Evolutionary conservation across 2,329 filamentous ascomycete genomes (phyloP).

Genomic region (Pseudogymnoascus sp.): DNA sequence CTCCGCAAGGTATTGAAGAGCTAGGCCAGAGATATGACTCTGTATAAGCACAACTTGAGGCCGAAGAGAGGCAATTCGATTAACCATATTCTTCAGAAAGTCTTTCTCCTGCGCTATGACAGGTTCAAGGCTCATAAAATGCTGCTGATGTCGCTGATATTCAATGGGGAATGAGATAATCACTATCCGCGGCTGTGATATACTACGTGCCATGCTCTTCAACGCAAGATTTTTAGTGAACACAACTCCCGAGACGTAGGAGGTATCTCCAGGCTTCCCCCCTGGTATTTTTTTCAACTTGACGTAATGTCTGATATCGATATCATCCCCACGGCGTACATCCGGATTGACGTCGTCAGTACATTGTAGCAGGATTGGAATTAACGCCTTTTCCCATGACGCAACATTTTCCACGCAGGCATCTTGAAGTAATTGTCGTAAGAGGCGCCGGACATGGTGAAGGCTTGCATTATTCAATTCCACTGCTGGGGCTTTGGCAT

Average conservation of each 20-base stretch:
- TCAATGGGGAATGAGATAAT: slow-evolving; percentile 94
- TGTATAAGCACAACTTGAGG: slow-evolving; percentile 87
- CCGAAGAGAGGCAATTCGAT: slow-evolving; percentile 75
- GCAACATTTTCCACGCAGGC: slow-evolving; percentile 60
- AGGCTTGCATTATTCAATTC: slow-evolving; percentile 83
- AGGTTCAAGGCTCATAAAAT: slow-evolving; percentile 97
- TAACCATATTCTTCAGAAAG: slow-evolving; percentile 84
- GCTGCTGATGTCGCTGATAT: slow-evolving; percentile 82
- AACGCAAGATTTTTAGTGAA: slow-evolving; percentile 95
- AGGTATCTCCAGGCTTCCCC: slow-evolving; percentile 79
- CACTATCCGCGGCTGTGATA: slow-evolving; percentile 74
- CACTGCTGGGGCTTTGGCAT: slow-evolving; percentile 61
- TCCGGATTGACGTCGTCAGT: slow-evolving; percentile 94
- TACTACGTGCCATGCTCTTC: slow-evolving; percentile 89
- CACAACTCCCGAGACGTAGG: slow-evolving; percentile 93
- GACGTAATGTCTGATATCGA: slow-evolving; percentile 95
- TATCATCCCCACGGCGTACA: slow-evolving; percentile 82
- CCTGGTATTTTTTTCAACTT: slow-evolving; percentile 96
- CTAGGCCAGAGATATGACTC: slow-evolving; percentile 84
- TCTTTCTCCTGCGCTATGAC: slow-evolving; percentile 96
- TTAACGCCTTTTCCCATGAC: slow-evolving; percentile 81
- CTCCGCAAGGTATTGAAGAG: slow-evolving; percentile 77
- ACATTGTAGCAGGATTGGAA: slow-evolving; percentile 82
- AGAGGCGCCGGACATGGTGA: slow-evolving; percentile 75
- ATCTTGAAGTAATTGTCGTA: slow-evolving; percentile 76